These are phyloP conservation scores for Lecanicillium sp. DNA, from an alignment of 2,329 filamentous ascomycete genomes.

Conservation along the genomic window DNA sequence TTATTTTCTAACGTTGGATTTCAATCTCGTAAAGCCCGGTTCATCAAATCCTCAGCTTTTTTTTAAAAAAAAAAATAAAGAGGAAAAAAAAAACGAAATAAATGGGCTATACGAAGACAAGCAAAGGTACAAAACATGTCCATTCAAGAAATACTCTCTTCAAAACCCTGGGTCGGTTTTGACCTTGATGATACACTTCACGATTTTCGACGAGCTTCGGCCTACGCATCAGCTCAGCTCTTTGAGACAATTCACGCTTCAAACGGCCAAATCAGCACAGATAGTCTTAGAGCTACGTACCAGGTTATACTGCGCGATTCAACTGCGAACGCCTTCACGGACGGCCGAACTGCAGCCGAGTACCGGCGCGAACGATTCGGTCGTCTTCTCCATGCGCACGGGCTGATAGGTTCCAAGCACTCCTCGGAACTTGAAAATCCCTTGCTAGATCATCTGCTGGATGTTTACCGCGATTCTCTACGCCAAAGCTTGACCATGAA, in stretches of 20 bases:
- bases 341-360: background rate
- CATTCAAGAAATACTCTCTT: too few species aligned
- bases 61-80: too few species aligned
- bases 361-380: background rate
- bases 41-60: too few species aligned
- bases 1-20: too few species aligned
- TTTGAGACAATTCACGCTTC: background rate
- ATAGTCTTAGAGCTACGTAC: background rate
- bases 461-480: background rate
- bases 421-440: background rate
- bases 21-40: too few species aligned
- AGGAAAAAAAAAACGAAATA: too few species aligned
- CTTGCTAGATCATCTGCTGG: background rate
- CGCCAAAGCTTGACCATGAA: background rate
- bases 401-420: too few species aligned
- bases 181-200: background rate
- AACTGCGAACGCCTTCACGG: background rate
- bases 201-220: background rate
- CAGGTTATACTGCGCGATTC: background rate
- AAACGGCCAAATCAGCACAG: background rate
- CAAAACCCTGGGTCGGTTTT: background rate
- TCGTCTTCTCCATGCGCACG: background rate
- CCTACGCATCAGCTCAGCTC: background rate
- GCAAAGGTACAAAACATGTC: too few species aligned
- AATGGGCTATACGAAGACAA: too few species aligned